These are phyloP conservation scores for Cajanus cajan DNA, from an alignment of 306 rosid genomes.

Conservation along the genomic window DNA sequence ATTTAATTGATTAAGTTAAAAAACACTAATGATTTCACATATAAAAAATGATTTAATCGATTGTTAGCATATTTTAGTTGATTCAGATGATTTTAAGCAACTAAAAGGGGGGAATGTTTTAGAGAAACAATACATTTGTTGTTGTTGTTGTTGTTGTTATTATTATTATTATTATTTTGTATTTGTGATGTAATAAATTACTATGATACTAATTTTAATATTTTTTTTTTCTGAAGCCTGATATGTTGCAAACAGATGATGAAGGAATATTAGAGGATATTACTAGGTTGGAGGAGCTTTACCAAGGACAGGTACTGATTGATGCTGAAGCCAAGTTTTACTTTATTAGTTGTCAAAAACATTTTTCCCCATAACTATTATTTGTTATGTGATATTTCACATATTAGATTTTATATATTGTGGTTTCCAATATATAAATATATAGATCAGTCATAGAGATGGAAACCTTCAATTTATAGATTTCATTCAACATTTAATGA, in stretches of 20 bases:
- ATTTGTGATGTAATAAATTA: too few species aligned
- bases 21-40: too few species aligned
- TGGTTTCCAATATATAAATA: not conserved
- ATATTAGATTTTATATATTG: not conserved
- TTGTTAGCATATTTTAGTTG: too few species aligned
- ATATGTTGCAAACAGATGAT: conserved; percentile 61
- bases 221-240: conserved; percentile 60
- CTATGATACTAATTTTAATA: conserved; percentile 38
- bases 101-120: too few species aligned
- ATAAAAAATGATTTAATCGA: too few species aligned
- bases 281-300: conserved; percentile 62
- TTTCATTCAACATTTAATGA: conserved; percentile 1
- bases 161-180: too few species aligned
- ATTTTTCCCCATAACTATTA: not conserved
- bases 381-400: conserved; percentile 22
- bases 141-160: too few species aligned
- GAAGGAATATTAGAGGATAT: conserved; percentile 75
- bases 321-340: conserved; percentile 20
- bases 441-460: conserved; percentile 22
- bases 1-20: too few species aligned
- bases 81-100: too few species aligned
- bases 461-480: conserved; percentile 9
- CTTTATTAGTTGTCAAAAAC: not conserved
- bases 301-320: conserved; percentile 66
- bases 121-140: too few species aligned